Evolutionary conservation across 306 rosid species (phyloP).

Genomic region (Begonia fuchsioides): DNA sequence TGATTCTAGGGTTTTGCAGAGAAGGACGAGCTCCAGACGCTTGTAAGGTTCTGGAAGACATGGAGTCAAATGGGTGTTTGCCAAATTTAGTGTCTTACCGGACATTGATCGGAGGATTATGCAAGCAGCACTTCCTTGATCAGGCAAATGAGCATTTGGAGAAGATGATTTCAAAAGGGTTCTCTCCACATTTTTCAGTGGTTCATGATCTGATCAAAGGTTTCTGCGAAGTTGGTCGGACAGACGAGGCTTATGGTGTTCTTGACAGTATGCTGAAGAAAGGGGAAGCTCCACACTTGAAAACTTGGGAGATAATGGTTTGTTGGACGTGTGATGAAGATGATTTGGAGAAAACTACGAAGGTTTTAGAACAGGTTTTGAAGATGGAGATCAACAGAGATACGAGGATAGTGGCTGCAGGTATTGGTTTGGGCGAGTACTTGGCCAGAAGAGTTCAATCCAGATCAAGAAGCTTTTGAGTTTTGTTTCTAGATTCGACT

Average conservation of each 20-base stretch:
- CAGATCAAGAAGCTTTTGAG: constrained; percentile 16
- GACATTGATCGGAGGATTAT: constrained; percentile 47
- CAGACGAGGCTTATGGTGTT: constrained; percentile 54
- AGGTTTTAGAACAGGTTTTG: constrained; percentile 28
- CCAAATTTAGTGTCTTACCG: constrained; percentile 71
- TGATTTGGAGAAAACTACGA: constrained; percentile 19
- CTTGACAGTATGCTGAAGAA: constrained; percentile 29
- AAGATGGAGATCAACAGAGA: constrained; percentile 33
- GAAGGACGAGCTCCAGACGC: constrained; percentile 68
- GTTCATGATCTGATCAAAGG: constrained; percentile 50
- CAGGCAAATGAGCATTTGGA: constrained; percentile 39
- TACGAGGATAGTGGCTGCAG: constrained; percentile 52
- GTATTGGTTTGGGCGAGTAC: constrained; percentile 49
- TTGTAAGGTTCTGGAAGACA: constrained; percentile 62
- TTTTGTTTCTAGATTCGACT: background rate
- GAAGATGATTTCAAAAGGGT: constrained; percentile 49
- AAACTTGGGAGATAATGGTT: constrained; percentile 45
- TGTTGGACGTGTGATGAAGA: constrained; percentile 47
- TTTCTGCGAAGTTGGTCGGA: constrained; percentile 52
- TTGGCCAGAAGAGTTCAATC: constrained; percentile 34
- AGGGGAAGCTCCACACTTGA: constrained; percentile 55
- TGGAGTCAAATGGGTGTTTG: constrained; percentile 57
- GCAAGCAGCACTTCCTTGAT: constrained; percentile 52
- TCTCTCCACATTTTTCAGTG: constrained; percentile 57
- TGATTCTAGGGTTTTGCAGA: constrained; percentile 63